These are phyloP conservation scores for Sporothrix brunneoviolacea DNA, from an alignment of 2,329 filamentous ascomycete genomes.

Conservation along the genomic window DNA sequence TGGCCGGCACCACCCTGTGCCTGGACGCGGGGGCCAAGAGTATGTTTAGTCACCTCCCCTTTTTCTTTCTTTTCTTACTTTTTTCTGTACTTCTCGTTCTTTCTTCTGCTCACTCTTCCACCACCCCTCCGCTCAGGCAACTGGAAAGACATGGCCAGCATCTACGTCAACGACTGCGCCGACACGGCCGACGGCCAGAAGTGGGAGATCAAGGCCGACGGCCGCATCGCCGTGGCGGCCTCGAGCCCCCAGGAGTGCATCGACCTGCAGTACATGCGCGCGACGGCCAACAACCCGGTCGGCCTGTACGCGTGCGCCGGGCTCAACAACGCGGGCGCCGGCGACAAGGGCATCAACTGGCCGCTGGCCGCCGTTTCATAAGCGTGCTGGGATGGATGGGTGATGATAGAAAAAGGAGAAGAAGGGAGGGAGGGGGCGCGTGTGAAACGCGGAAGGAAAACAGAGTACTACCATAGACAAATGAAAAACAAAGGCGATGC, in stretches of 20 bases:
- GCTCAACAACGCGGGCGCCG: slow-evolving; percentile 32
- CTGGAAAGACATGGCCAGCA: slow-evolving; percentile 35
- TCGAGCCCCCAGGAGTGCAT: slow-evolving; percentile 33
- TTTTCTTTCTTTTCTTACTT: neutral
- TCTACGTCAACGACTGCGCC: slow-evolving; percentile 29
- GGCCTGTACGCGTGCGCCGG: slow-evolving; percentile 34
- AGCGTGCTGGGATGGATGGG: neutral
- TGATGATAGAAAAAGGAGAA: neutral
- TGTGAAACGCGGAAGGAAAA: too few relatives aligned
- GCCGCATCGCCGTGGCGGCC: slow-evolving; percentile 30
- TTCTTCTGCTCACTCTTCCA: neutral
- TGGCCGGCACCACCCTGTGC: slow-evolving; percentile 32
- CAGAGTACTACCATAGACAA: too few relatives aligned
- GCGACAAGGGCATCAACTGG: slow-evolving; percentile 37
- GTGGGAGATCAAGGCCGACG: slow-evolving; percentile 32
- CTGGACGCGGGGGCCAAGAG: slow-evolving; percentile 32
- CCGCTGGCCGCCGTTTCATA: slow-evolving; percentile 25
- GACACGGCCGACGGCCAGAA: slow-evolving; percentile 29
- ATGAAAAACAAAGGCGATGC: too few relatives aligned
- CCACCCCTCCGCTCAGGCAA: slow-evolving; percentile 23
- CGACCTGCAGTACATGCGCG: slow-evolving; percentile 35
- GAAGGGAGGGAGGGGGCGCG: neutral
- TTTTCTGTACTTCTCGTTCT: neutral
- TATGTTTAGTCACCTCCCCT: too few relatives aligned
- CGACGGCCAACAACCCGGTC: slow-evolving; percentile 35